A percentile compares a stretch with the other conserved stretches of the same genome.
Conservation (phyloP, 192 early-diverging fungal genomes). For the Umbelopsis isabellina region DNA sequence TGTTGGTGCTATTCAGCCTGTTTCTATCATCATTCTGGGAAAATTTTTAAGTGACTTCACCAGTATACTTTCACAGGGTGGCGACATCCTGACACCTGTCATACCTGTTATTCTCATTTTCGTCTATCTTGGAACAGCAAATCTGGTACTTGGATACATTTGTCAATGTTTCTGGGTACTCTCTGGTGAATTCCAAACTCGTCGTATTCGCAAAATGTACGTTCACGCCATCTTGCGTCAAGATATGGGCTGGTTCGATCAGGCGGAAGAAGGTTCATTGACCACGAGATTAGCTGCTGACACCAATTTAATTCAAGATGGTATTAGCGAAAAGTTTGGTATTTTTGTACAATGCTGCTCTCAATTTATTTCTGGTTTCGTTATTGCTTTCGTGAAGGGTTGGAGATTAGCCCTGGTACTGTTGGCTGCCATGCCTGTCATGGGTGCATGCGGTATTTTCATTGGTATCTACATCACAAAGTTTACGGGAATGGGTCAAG, state of each 20-base stretch:
- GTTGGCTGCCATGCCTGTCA: conserved; percentile 69
- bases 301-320: conserved; percentile 83
- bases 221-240: conserved; percentile 77
- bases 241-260: conserved; percentile 85
- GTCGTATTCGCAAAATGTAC: conserved; percentile 75
- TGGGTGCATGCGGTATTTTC: conserved; percentile 44
- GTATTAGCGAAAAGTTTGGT: conserved; percentile 81
- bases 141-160: conserved; percentile 59
- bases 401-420: conserved; percentile 86
- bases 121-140: conserved; percentile 59
- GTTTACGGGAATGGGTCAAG: conserved; percentile 44
- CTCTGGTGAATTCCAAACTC: conserved; percentile 62
- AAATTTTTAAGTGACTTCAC: conserved; percentile 25
- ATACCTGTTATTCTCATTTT: conserved; percentile 46
- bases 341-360: conserved; percentile 62
- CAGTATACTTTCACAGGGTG: background rate
- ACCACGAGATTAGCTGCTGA: conserved; percentile 85
- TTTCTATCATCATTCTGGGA: conserved; percentile 39
- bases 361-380: conserved; percentile 71
- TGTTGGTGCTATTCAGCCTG: conserved; percentile 38
- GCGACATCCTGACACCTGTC: conserved; percentile 14
- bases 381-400: conserved; percentile 75
- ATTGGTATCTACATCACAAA: conserved; percentile 48
- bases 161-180: conserved; percentile 61
- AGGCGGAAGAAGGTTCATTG: conserved; percentile 73